Percentiles rank a stretch among this genome's conserved stretches.
phyloP scores from a whole-genome alignment of 495 filamentous ascomycete genomes.

The Hypoxylon trugodes region DNA sequence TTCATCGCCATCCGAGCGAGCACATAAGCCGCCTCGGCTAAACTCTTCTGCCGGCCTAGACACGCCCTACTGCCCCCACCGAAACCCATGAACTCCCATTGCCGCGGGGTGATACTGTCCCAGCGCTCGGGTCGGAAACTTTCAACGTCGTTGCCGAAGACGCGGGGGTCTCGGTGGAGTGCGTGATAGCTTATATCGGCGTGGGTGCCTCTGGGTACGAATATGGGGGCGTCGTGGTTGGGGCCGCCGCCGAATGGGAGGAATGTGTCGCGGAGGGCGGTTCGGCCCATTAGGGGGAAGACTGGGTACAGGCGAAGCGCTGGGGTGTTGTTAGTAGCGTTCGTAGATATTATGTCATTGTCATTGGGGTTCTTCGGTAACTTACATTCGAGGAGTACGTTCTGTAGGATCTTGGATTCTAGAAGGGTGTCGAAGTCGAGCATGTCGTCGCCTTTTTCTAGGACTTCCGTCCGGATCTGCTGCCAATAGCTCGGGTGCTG shows the following conservation, averaged over 20 bases:
- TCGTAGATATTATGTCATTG: no score
- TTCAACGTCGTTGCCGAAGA: slow-evolving; percentile 55
- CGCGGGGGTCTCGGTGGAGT: slow-evolving; percentile 55
- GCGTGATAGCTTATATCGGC: slow-evolving; percentile 48
- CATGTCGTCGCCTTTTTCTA: slow-evolving; percentile 43
- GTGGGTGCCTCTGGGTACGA: slow-evolving; percentile 42
- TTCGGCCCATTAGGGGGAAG: slow-evolving; percentile 45
- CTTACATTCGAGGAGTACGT: slow-evolving; percentile 44
- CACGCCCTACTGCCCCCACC: slow-evolving; percentile 14
- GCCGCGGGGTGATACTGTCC: slow-evolving; percentile 48
- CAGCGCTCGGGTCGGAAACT: slow-evolving; percentile 70
- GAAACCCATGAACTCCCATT: slow-evolving; percentile 10
- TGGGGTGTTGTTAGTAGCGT: slow-evolving; percentile 1
- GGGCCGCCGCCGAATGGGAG: slow-evolving; percentile 50
- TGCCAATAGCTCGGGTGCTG: slow-evolving; percentile 24
- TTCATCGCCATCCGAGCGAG: slow-evolving; percentile 13
- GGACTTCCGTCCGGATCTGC: slow-evolving; percentile 29
- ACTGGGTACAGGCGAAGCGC: slow-evolving; percentile 49
- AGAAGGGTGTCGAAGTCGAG: slow-evolving; percentile 37
- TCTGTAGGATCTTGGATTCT: neutral
- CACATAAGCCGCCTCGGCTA: slow-evolving; percentile 26
- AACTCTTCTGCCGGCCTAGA: slow-evolving; percentile 26
- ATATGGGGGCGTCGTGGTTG: slow-evolving; percentile 46
- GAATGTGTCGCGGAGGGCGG: slow-evolving; percentile 48
- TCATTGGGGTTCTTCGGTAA: no score